Conservation (phyloP, 352 stramenopile genomes). For the Paralagenidium karlingii region DNA sequence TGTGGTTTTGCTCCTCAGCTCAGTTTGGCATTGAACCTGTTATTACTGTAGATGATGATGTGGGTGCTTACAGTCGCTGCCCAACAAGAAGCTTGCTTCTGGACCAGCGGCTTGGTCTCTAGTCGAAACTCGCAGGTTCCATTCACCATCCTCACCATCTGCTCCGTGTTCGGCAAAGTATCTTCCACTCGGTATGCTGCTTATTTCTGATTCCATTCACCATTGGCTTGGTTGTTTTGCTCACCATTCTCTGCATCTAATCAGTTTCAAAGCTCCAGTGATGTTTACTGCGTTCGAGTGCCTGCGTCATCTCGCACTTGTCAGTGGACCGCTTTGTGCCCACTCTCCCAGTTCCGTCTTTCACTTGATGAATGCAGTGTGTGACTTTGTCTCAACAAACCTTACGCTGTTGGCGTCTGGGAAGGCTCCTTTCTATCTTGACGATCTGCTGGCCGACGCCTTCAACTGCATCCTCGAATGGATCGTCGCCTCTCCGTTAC, state of each 20-base stretch:
- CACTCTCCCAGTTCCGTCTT: constrained; percentile 68
- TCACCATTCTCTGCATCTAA: background rate
- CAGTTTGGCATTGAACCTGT: background rate
- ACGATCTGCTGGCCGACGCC: constrained; percentile 65
- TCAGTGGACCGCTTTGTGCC: constrained; percentile 62
- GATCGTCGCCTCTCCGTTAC: constrained; percentile 57
- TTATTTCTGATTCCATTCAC: background rate
- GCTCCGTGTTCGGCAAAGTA: constrained; percentile 76
- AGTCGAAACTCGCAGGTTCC: constrained; percentile 76
- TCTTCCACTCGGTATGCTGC: constrained; percentile 4
- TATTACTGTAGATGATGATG: constrained; percentile 79
- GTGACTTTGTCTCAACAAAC: constrained; percentile 76
- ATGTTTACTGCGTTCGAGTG: constrained; percentile 81
- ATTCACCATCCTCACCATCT: constrained; percentile 77
- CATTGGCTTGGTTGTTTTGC: background rate
- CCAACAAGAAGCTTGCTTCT: constrained; percentile 77
- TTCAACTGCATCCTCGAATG: constrained; percentile 80
- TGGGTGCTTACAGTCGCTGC: constrained; percentile 80
- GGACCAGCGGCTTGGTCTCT: constrained; percentile 62
- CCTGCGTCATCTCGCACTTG: constrained; percentile 64
- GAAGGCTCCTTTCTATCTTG: constrained; percentile 65
- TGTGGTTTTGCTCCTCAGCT: background rate
- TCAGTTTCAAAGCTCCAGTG: constrained; percentile 69
- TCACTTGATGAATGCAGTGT: constrained; percentile 72
- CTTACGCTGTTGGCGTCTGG: constrained; percentile 58